Percentiles rank a stretch among this genome's conserved stretches.
These are phyloP conservation scores for Lentinula sp. DNA, from an alignment of 768 basidiomycete species.

Conservation along the genomic window DNA sequence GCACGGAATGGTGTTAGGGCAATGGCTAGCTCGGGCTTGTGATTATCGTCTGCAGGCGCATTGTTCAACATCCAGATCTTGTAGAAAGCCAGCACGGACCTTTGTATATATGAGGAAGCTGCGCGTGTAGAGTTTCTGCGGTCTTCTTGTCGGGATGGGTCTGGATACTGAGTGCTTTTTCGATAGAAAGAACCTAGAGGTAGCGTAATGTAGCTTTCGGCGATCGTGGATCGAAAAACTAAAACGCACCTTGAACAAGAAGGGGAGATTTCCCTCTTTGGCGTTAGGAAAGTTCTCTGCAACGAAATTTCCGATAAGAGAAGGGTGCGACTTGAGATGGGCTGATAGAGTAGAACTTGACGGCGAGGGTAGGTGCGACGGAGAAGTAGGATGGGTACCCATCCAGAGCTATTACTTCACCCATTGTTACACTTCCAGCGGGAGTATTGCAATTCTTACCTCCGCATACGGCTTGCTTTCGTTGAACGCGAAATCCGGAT, in stretches of 20 bases:
- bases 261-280: constrained; percentile 69
- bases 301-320: constrained; percentile 61
- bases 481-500: constrained; percentile 60
- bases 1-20: constrained; percentile 88
- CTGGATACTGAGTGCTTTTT: constrained; percentile 88
- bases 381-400: constrained; percentile 87
- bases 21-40: constrained; percentile 99
- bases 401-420: constrained; percentile 78
- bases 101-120: constrained; percentile 84
- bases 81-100: constrained; percentile 40
- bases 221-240: background rate
- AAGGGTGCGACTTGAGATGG: constrained; percentile 59
- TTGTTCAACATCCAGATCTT: background rate
- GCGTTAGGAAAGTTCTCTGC: constrained; percentile 45
- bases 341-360: constrained; percentile 44
- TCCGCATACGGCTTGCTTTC: constrained; percentile 85
- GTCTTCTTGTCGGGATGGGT: constrained; percentile 82
- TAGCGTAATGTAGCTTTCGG: background rate
- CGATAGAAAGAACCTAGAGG: constrained; percentile 65
- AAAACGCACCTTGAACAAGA: constrained; percentile 63
- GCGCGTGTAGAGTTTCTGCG: constrained; percentile 61
- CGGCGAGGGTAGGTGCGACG: constrained; percentile 48
- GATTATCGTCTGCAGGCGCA: constrained; percentile 71
- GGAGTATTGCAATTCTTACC: constrained; percentile 40
- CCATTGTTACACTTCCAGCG: constrained; percentile 3